Conservation (phyloP, 768 basidiomycete genomes). For the Porphyrellus cyaneotinctus region DNA sequence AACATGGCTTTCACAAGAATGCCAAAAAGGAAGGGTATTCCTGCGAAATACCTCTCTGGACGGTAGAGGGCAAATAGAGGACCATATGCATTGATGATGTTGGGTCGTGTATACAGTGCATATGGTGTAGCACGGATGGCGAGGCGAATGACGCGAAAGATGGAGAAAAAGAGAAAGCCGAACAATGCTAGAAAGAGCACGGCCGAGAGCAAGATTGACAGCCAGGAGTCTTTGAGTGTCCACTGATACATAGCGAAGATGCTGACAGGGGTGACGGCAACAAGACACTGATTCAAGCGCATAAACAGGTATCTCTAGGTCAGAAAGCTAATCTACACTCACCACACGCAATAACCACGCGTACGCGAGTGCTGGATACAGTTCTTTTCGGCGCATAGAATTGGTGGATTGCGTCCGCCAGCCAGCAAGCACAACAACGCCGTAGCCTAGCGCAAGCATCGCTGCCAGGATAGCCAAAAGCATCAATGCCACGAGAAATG, state of each 20-base stretch:
- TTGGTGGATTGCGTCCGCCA: constrained; percentile 20
- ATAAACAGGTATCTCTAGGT: constrained; percentile 1
- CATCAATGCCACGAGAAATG: constrained; percentile 73
- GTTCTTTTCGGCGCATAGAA: constrained; percentile 19
- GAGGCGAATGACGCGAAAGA: constrained; percentile 46
- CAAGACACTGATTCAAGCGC: constrained; percentile 44
- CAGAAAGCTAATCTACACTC: constrained; percentile 27
- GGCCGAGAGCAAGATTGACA: constrained; percentile 76
- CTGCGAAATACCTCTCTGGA: constrained; percentile 62
- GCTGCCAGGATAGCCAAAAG: constrained; percentile 56
- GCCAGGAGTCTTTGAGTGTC: constrained; percentile 86
- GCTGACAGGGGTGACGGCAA: constrained; percentile 63
- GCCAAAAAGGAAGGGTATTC: constrained; percentile 51
- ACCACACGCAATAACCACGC: constrained; percentile 70
- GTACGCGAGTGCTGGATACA: constrained; percentile 45
- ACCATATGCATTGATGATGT: constrained; percentile 41
- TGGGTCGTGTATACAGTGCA: constrained; percentile 34
- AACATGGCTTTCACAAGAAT: constrained; percentile 67
- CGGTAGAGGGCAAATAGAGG: constrained; percentile 70
- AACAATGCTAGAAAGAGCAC: constrained; percentile 54
- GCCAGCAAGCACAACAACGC: constrained; percentile 30
- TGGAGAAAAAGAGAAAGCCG: constrained; percentile 45
- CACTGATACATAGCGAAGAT: constrained; percentile 88
- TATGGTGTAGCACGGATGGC: constrained; percentile 39
- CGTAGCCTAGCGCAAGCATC: constrained; percentile 51